These are phyloP conservation scores for Phytophthora colocasiae DNA, from an alignment of 352 stramenopile species.

Conservation along the genomic window DNA sequence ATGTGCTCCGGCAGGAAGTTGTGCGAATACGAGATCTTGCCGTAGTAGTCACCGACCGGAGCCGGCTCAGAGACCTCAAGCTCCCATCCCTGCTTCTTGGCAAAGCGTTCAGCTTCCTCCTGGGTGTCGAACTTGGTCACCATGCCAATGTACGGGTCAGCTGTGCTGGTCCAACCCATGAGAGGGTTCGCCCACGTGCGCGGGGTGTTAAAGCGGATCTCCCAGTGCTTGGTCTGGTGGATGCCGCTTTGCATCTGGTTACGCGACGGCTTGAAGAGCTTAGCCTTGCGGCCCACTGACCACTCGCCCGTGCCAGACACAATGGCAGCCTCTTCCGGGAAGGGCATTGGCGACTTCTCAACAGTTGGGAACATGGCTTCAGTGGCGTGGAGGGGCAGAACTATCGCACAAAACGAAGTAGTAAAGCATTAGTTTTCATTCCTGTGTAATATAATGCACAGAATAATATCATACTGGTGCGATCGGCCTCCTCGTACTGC, in stretches of 20 bases:
- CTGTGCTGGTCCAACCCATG: conserved; percentile 94
- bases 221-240: conserved; percentile 87
- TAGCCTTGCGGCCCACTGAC: conserved; percentile 69
- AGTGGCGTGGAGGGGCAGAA: conserved; percentile 71
- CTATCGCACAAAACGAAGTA: conserved; percentile 30
- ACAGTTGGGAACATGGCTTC: conserved; percentile 55
- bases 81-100: conserved; percentile 90
- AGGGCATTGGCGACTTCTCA: conserved; percentile 58
- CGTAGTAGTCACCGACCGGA: conserved; percentile 66
- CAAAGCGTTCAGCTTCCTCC: conserved; percentile 80
- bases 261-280: conserved; percentile 76
- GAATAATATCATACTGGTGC: conserved; percentile 49
- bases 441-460: neutral
- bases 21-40: conserved; percentile 87
- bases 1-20: conserved; percentile 85
- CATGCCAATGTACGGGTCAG: conserved; percentile 88
- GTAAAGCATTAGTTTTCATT: neutral
- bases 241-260: conserved; percentile 90
- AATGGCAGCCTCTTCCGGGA: conserved; percentile 68
- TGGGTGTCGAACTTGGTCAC: conserved; percentile 91
- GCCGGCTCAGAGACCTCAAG: conserved; percentile 86
- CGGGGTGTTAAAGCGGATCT: conserved; percentile 78
- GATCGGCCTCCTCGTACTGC: conserved; percentile 51
- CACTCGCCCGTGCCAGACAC: conserved; percentile 73
- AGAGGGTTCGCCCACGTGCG: conserved; percentile 93